A percentile compares a stretch with the other conserved stretches of the same genome.
These are phyloP conservation scores for Diplodia corticola DNA, from an alignment of 2,329 filamentous ascomycete species.

Conservation along the genomic window DNA sequence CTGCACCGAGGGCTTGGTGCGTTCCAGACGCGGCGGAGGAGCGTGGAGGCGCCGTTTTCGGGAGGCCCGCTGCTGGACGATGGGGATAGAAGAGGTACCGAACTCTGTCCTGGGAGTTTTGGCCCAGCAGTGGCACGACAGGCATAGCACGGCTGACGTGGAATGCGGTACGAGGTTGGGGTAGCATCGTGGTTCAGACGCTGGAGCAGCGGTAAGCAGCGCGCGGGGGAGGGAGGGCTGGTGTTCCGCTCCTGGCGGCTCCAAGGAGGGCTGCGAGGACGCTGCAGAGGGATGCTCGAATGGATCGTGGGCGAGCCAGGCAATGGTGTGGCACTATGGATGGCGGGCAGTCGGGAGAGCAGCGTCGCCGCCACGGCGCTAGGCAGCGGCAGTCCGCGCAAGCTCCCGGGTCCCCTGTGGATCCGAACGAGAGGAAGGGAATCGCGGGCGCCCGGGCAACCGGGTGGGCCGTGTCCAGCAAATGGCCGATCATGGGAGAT, in stretches of 20 bases:
- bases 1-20: not conserved
- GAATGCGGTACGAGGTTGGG: not conserved
- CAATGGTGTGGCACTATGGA: not conserved
- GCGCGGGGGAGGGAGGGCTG: no score
- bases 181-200: not conserved
- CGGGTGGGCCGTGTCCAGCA: conserved; percentile 4
- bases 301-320: not conserved
- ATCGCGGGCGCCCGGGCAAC: conserved; percentile 5
- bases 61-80: not conserved
- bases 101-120: not conserved
- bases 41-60: not conserved
- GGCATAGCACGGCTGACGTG: not conserved
- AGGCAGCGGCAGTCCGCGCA: conserved; percentile 8
- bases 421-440: not conserved
- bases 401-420: conserved; percentile 14
- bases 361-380: not conserved
- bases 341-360: not conserved
- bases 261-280: not conserved
- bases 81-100: no score
- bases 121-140: not conserved
- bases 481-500: conserved; percentile 7
- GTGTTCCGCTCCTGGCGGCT: no score
- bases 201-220: not conserved
- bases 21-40: not conserved
- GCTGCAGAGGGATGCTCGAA: not conserved